Evolutionary conservation across 106 monocot genomes (phyloP).

Genomic region (Vanilla planifolia): DNA sequence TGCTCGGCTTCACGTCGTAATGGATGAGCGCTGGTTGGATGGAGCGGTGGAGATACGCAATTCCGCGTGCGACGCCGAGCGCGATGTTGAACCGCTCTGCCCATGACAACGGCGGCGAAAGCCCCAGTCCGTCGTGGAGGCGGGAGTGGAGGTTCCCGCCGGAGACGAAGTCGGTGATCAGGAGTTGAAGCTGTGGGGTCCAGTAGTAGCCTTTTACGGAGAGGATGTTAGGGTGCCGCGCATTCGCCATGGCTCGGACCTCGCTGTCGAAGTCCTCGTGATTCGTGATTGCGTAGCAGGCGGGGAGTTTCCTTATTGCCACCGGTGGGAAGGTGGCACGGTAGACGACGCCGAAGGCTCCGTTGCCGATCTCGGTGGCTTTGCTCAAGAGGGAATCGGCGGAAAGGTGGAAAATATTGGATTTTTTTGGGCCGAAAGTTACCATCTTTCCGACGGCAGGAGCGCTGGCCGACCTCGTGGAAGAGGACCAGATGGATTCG

Average conservation of each 20-base stretch:
- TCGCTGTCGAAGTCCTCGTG: slow-evolving; percentile 91
- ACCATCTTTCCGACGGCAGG: slow-evolving; percentile 63
- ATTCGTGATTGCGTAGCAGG: slow-evolving; percentile 38
- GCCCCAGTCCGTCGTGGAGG: slow-evolving; percentile 25
- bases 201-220: slow-evolving; percentile 85
- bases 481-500: slow-evolving; percentile 70
- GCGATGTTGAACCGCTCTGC: slow-evolving; percentile 61
- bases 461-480: slow-evolving; percentile 33
- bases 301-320: slow-evolving; percentile 67
- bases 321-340: slow-evolving; percentile 37
- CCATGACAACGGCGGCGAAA: slow-evolving; percentile 43
- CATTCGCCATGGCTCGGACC: slow-evolving; percentile 62
- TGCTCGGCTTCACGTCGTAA: slow-evolving; percentile 80
- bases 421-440: slow-evolving; percentile 39
- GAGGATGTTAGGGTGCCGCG: slow-evolving; percentile 71
- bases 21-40: slow-evolving; percentile 79
- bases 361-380: slow-evolving; percentile 71
- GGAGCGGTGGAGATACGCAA: slow-evolving; percentile 74
- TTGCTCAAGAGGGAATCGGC: slow-evolving; percentile 61
- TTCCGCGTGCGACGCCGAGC: slow-evolving; percentile 55
- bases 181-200: slow-evolving; percentile 85
- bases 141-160: slow-evolving; percentile 49
- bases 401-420: slow-evolving; percentile 2
- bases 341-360: slow-evolving; percentile 68
- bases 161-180: slow-evolving; percentile 64